Evolutionary conservation across 2,329 filamentous ascomycete genomes (phyloP), one percentile per base, ranked within the genome.

Genomic region (Epichloe elymi): DNA sequence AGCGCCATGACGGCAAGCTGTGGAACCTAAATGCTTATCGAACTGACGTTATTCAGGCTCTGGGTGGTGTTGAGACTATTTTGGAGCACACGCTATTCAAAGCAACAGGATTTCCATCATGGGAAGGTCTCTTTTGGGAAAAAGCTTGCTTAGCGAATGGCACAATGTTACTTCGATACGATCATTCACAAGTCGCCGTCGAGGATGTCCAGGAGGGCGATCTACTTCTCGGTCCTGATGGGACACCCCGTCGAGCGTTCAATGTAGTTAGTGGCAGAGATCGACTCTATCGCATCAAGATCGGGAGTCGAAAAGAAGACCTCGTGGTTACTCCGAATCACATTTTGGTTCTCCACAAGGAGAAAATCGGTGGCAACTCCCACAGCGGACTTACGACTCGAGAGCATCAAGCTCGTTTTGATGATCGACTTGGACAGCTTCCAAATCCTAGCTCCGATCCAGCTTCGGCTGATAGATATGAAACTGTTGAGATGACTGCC

Each of bases 21-120:
- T 98, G 93, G 93, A 96, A 96, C 57, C 68, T 98, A 50, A 97
- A 97, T 58, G 87, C 88, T 1, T 96, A 97, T 69, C 77, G 93
- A 55, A 96, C 93, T 6, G 93, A 98, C 71, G 89, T 96, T 10
- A 98, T 98, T 53, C 93, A 97, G 65, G 90, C 91, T 0, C 71
- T 96, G 46, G 91, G 91, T 63, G 90, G 90, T 82, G 93, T 98
- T 7, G 93, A 98, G 67, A 97, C 90, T 0, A 98, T 98, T 61
- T 75, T 98, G 4, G 93, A 98, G 66, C 93, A 98, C 63, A 96
- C 91, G 0, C 69, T 96, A 7, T 97, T 97, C 78, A 95, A 95
- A 62, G 93, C 91, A 1, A 98, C 93, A 0, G 93, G 90, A 5
- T 97, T 98, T 65, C 87, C 90, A 2, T 93, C 86, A 0, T 98